Evolutionary conservation across 1,139 yeast species (phyloP), one percentile per base, ranked within the genome.

Genomic region (Suhomyces maxii): DNA sequence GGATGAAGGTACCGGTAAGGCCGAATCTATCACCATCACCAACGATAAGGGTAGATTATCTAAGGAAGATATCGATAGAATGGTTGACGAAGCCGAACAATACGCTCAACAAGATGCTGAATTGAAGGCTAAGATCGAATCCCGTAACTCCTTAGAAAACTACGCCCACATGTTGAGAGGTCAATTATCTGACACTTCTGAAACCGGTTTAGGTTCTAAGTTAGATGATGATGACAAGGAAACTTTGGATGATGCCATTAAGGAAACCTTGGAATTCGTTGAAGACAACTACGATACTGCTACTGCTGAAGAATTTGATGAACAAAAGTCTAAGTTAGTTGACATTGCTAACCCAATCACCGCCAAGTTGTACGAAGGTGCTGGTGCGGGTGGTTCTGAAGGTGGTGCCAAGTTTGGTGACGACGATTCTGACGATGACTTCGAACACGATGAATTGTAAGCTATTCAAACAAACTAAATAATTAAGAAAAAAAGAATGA

Each of bases 11-110:
- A 73, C 77, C 48, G 78, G 78, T 75, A 90, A 90, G 76, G 83
- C 93, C 50, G 89, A 93, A 73, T 85, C 95, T 54, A 89, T 93
- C 65, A 89, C 96, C 54, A 93, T 93, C 71, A 89, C 93, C 64
- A 93, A 93, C 69, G 98, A 93, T 72, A 90, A 91, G 82, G 97
- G 97, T 64, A 88, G 98, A 80, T 82, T 93, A 66, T 80, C 96
- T 52, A 87, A 87, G 76, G 96, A 89, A 53, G 96, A 89, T 52
- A 89, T 89, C 61, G 96, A 89, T 65, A 86, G 90, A 74, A 89
- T 89, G 96, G 95, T 89, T 60, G 89, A 85, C 70, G 96, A 89
- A 68, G 96, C 96, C 56, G 96, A 88, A 75, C 83, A 86, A 73
- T 89, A 77, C 64, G 95, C 96, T 57, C 85, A 84, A 64, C 91